Percentiles rank a stretch among this genome's conserved stretches.
Evolutionary conservation across 1,139 yeast species (phyloP).

Genomic region (Tardiomyces digboiensis): DNA sequence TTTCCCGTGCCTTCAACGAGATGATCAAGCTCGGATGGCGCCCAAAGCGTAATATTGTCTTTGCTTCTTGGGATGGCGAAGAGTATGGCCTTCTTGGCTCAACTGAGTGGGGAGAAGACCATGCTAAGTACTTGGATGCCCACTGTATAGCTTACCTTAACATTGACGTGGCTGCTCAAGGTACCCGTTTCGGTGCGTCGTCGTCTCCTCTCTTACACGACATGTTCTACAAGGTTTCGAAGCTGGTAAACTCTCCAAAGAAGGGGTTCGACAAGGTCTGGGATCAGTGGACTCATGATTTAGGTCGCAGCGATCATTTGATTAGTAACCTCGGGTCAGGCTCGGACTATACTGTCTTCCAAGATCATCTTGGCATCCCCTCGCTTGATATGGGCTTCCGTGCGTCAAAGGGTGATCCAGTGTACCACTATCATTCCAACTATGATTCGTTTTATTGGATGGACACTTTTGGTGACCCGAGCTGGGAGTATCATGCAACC

Average conservation of each 20-base stretch:
- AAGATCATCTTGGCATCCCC: constrained; percentile 58
- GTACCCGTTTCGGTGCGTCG: constrained; percentile 35
- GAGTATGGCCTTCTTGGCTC: constrained; percentile 61
- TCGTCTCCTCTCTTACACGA: constrained; percentile 39
- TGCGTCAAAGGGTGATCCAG: constrained; percentile 34
- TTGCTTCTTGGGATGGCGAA: constrained; percentile 68
- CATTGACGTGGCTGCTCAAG: constrained; percentile 52
- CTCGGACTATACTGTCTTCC: constrained; percentile 58
- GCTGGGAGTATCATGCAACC: constrained; percentile 44
- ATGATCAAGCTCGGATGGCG: constrained; percentile 47
- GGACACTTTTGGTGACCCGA: constrained; percentile 49
- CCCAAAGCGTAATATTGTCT: constrained; percentile 48
- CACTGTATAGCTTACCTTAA: constrained; percentile 52
- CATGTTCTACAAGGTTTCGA: constrained; percentile 9
- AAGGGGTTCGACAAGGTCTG: constrained; percentile 11
- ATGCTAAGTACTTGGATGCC: constrained; percentile 32
- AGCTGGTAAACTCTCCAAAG: constrained; percentile 9
- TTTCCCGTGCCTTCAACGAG: constrained; percentile 44
- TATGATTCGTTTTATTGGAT: constrained; percentile 65
- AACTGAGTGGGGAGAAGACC: constrained; percentile 59
- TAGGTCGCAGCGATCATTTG: constrained; percentile 7
- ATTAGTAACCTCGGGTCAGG: constrained; percentile 51
- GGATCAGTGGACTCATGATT: constrained; percentile 11
- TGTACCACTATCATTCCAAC: constrained; percentile 62
- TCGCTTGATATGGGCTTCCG: constrained; percentile 49